Conservation (phyloP, 805 yeast species). For the Cyberlindnera euphorbiae region DNA sequence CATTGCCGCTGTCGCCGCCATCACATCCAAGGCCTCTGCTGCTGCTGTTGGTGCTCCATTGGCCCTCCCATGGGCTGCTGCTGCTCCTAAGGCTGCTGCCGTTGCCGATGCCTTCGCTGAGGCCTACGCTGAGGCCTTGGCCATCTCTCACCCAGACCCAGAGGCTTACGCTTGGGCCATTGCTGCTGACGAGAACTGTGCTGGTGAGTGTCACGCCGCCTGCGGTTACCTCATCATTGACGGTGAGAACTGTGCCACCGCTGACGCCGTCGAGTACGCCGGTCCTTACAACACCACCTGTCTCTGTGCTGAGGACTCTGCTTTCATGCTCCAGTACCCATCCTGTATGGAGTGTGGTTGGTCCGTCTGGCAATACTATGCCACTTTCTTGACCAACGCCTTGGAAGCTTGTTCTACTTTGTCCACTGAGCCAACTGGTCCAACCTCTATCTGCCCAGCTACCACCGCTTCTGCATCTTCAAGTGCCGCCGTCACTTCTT, state of each 20-base stretch:
- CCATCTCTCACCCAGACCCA: conserved; percentile 16
- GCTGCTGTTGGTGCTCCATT: conserved; percentile 4
- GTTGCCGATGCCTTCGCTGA: conserved; percentile 7
- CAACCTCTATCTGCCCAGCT: conserved; percentile 12
- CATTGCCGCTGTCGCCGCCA: conserved; percentile 4
- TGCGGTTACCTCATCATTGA: conserved; percentile 30
- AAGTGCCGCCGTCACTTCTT: conserved; percentile 8
- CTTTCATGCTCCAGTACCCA: conserved; percentile 25
- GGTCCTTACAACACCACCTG: conserved; percentile 1
- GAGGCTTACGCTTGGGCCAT: conserved; percentile 24
- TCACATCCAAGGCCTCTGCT: conserved; percentile 5
- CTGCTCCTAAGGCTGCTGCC: conserved; percentile 4
- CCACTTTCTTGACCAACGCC: conserved; percentile 26
- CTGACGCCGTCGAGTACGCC: neutral
- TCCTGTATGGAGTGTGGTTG: conserved; percentile 36
- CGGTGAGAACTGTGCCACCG: conserved; percentile 23
- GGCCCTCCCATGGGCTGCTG: conserved; percentile 8
- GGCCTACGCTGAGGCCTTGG: conserved; percentile 10
- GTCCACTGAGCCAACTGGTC: conserved; percentile 32
- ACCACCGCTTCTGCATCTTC: conserved; percentile 11
- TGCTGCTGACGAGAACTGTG: conserved; percentile 17
- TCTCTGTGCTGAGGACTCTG: conserved; percentile 26
- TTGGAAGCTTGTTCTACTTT: conserved; percentile 27
- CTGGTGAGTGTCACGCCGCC: conserved; percentile 27
- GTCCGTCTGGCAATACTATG: conserved; percentile 34